A percentile compares a stretch with the other conserved stretches of the same genome.
Conservation (phyloP, 2,329 filamentous ascomycete genomes). For the Leptographium procerum region DNA sequence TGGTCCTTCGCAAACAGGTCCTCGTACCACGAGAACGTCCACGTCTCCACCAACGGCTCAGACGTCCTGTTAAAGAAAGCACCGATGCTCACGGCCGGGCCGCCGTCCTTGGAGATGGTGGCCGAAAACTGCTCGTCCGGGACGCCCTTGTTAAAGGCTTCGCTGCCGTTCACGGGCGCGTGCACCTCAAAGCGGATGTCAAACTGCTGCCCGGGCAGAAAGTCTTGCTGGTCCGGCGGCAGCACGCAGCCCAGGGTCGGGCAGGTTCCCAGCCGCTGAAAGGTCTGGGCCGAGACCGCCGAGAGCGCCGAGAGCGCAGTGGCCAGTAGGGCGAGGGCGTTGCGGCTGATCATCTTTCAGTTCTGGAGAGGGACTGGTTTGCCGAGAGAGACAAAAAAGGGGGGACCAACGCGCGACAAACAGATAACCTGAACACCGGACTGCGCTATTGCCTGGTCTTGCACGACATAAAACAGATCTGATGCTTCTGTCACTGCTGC, state of each 20-base stretch:
- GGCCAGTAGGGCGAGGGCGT: neutral
- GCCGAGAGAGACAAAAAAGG: neutral
- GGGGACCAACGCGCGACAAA: no score
- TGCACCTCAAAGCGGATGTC: conserved; percentile 38
- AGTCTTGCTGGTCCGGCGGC: conserved; percentile 59
- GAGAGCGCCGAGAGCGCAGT: neutral
- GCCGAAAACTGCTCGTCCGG: conserved; percentile 10
- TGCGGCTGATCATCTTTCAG: neutral
- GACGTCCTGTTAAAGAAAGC: conserved; percentile 12
- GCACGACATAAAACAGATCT: no score
- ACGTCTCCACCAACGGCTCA: conserved; percentile 43
- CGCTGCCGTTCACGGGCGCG: conserved; percentile 37
- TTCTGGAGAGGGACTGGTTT: neutral
- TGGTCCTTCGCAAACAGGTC: conserved; percentile 70
- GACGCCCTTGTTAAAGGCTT: conserved; percentile 25
- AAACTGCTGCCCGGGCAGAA: conserved; percentile 48
- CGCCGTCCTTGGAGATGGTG: neutral
- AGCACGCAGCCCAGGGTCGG: conserved; percentile 48
- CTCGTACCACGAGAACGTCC: conserved; percentile 79
- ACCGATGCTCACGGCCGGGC: neutral
- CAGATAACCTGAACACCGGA: no score
- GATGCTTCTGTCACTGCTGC: no score
- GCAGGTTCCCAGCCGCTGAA: conserved; percentile 47
- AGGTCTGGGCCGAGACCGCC: conserved; percentile 32
- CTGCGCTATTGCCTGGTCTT: no score